A percentile compares a stretch with the other conserved stretches of the same genome.
phyloP scores from a whole-genome alignment of 495 filamentous ascomycete species.

The Lasiosphaeris hirsuta region DNA sequence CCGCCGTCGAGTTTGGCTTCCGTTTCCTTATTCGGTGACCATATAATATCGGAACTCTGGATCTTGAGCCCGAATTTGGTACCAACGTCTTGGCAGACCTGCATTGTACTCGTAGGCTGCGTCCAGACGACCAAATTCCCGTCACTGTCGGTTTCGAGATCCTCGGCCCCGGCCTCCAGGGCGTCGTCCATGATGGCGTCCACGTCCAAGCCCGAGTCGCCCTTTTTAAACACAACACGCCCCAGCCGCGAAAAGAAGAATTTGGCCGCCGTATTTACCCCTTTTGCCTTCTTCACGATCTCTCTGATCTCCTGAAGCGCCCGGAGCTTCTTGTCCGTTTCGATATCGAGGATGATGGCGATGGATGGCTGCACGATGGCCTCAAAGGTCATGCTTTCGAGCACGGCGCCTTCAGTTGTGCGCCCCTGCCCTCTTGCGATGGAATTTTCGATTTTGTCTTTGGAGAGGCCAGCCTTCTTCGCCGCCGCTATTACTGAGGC shows the following conservation, averaged over 20 bases:
- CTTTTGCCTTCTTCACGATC: constrained; percentile 66
- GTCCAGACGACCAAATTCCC: constrained; percentile 72
- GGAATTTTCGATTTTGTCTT: constrained; percentile 75
- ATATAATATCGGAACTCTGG: constrained; percentile 72
- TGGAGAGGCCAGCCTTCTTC: constrained; percentile 84
- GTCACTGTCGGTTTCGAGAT: constrained; percentile 68
- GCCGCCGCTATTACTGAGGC: constrained; percentile 67
- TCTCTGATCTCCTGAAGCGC: constrained; percentile 66
- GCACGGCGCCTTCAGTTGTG: constrained; percentile 62
- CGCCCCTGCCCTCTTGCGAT: constrained; percentile 84
- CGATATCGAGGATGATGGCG: constrained; percentile 69
- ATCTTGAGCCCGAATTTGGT: constrained; percentile 59
- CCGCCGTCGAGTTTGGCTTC: constrained; percentile 52
- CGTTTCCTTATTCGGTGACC: constrained; percentile 79
- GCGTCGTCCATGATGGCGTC: constrained; percentile 80
- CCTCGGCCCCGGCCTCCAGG: constrained; percentile 80
- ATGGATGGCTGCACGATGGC: constrained; percentile 74
- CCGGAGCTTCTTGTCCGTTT: constrained; percentile 76
- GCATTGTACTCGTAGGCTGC: constrained; percentile 63
- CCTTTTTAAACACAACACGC: constrained; percentile 62
- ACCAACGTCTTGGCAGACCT: constrained; percentile 59
- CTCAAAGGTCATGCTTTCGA: constrained; percentile 78
- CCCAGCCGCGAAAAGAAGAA: constrained; percentile 85
- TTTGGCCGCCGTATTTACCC: constrained; percentile 63
- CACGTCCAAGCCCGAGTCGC: constrained; percentile 49